phyloP scores from a whole-genome alignment of 257 asterid species.

The Primulina huaijiensis region DNA sequence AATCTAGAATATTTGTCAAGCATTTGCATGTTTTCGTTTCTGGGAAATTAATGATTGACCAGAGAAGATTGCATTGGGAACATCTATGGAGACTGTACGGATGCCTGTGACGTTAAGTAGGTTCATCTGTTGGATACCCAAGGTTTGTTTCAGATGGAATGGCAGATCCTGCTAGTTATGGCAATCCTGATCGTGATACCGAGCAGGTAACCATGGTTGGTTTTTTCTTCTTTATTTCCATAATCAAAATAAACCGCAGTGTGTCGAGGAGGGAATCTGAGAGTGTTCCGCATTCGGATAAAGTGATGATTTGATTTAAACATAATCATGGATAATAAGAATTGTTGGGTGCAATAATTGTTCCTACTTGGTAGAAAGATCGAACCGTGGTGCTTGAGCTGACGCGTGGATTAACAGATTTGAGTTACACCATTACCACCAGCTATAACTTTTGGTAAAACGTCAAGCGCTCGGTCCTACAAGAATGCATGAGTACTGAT shows the following conservation, averaged over 20 bases:
- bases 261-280: background rate
- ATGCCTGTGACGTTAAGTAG: conserved; percentile 45
- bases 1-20: conserved; percentile 7
- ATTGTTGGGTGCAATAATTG: too few species aligned
- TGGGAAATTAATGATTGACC: conserved; percentile 61
- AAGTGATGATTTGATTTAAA: too few species aligned
- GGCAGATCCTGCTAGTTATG: conserved; percentile 96
- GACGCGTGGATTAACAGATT: too few species aligned
- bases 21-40: background rate
- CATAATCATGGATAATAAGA: too few species aligned
- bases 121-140: conserved; percentile 51
- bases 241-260: too few species aligned
- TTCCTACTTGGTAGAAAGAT: too few species aligned
- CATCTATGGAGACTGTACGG: conserved; percentile 62
- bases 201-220: conserved; percentile 52
- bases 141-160: conserved; percentile 91
- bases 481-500: background rate
- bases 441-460: too few species aligned
- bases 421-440: too few species aligned
- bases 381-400: too few species aligned
- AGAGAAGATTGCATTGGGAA: conserved; percentile 37
- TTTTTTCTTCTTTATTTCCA: background rate
- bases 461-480: too few species aligned
- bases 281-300: background rate
- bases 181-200: conserved; percentile 67